These are phyloP conservation scores for Kalmanozyma brasiliensis DNA, from an alignment of 1,284 basidiomycete species.

Conservation along the genomic window DNA sequence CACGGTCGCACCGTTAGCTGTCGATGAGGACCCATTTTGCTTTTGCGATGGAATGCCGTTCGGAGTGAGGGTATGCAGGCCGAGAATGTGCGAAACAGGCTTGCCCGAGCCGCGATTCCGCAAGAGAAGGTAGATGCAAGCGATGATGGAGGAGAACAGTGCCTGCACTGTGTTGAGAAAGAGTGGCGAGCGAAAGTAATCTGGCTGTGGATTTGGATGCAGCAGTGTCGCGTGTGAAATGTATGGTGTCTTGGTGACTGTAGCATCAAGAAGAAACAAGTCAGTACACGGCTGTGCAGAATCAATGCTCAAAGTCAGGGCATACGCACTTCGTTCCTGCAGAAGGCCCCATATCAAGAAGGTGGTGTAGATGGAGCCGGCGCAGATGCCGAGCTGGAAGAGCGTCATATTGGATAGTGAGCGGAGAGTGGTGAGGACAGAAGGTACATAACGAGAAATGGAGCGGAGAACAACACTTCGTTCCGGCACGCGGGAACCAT, in stretches of 20 bases:
- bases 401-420: conserved; percentile 30
- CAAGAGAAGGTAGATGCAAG: conserved; percentile 81
- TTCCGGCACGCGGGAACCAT: background rate
- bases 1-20: conserved; percentile 1
- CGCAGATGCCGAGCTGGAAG: conserved; percentile 58
- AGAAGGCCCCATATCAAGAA: conserved; percentile 67
- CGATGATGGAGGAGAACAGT: conserved; percentile 80
- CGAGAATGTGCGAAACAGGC: conserved; percentile 41
- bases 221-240: conserved; percentile 34
- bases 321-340: conserved; percentile 59
- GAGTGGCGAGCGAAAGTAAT: conserved; percentile 80
- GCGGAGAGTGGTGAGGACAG: background rate
- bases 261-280: background rate
- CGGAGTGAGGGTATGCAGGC: conserved; percentile 56
- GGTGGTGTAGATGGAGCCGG: conserved; percentile 62
- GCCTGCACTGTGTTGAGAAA: conserved; percentile 90
- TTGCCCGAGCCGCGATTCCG: conserved; percentile 69
- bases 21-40: conserved; percentile 4
- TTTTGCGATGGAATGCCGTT: conserved; percentile 15
- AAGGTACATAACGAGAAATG: background rate
- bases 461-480: conserved; percentile 19
- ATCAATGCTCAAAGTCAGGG: background rate
- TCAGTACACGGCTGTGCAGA: background rate
- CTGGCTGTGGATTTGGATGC: conserved; percentile 51
- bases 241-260: conserved; percentile 64